Evolutionary conservation across 2,329 filamentous ascomycete genomes (phyloP).

Genomic region (Talaromyces pinophilus): DNA sequence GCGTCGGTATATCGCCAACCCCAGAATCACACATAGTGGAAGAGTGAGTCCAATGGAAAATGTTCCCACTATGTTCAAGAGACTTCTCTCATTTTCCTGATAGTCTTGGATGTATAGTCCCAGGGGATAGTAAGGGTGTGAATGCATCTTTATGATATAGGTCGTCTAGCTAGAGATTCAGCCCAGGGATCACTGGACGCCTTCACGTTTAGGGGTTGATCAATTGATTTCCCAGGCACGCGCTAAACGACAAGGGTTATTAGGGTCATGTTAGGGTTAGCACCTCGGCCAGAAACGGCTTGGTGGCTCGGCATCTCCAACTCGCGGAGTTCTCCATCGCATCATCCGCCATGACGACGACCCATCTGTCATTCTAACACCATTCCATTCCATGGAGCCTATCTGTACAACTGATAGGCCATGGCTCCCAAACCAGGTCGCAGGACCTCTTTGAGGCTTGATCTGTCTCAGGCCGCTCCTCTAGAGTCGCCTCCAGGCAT

Average conservation of each 20-base stretch:
- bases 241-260: background rate
- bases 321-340: background rate
- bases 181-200: background rate
- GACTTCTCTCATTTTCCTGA: conserved; percentile 64
- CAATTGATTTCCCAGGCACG: background rate
- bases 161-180: background rate
- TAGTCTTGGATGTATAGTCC: conserved; percentile 64
- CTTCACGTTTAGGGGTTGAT: background rate
- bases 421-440: conserved; percentile 36
- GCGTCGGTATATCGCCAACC: conserved; percentile 55
- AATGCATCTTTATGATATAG: conserved; percentile 7
- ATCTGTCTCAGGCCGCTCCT: conserved; percentile 35
- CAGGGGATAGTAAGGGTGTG: conserved; percentile 72
- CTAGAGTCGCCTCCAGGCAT: conserved; percentile 53
- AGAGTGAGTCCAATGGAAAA: conserved; percentile 60
- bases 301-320: conserved; percentile 18
- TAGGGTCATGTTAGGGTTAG: background rate
- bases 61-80: conserved; percentile 59
- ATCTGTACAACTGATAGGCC: conserved; percentile 22
- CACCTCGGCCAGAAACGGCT: conserved; percentile 5
- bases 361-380: background rate
- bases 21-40: conserved; percentile 60
- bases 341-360: conserved; percentile 7
- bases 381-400: conserved; percentile 29
- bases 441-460: conserved; percentile 37